Evolutionary conservation across 495 filamentous ascomycete genomes (phyloP).

Genomic region (Letharia columbiana): DNA sequence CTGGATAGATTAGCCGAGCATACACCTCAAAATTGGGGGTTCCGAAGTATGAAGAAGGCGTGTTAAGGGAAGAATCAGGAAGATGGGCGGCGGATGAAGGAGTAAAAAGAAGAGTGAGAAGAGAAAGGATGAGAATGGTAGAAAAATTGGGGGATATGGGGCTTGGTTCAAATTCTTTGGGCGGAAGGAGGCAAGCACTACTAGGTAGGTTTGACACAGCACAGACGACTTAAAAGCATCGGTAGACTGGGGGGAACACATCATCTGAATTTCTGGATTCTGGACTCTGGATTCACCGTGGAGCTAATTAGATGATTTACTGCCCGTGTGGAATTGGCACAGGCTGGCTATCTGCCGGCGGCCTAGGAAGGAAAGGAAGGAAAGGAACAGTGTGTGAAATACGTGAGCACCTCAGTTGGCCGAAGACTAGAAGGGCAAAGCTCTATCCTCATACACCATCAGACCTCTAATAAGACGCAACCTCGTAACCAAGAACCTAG

Average conservation of each 20-base stretch:
- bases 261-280: conserved; percentile 16
- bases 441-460: conserved; percentile 10
- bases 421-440: conserved; percentile 18
- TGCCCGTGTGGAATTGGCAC: conserved; percentile 16
- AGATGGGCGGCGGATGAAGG: conserved; percentile 10
- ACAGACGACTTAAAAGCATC: conserved; percentile 19
- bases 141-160: conserved; percentile 9
- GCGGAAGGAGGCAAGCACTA: conserved; percentile 27
- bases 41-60: conserved; percentile 3
- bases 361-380: conserved; percentile 8
- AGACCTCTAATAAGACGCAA: conserved; percentile 6
- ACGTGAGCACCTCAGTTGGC: not conserved
- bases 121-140: conserved; percentile 1
- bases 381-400: not conserved
- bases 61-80: not conserved
- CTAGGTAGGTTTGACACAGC: conserved; percentile 21
- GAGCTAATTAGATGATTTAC: conserved; percentile 4
- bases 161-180: conserved; percentile 19
- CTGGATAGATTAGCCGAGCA: conserved; percentile 17
- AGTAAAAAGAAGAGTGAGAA: conserved; percentile 13
- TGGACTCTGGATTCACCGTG: conserved; percentile 13
- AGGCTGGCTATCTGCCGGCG: conserved; percentile 11
- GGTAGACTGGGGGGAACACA: conserved; percentile 22
- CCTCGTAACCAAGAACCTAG: conserved; percentile 5
- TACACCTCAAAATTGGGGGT: conserved; percentile 11